Base-by-base conservation (phyloP, 352 stramenopile genomes). In the Phytophthora chlamydospora region DNA sequence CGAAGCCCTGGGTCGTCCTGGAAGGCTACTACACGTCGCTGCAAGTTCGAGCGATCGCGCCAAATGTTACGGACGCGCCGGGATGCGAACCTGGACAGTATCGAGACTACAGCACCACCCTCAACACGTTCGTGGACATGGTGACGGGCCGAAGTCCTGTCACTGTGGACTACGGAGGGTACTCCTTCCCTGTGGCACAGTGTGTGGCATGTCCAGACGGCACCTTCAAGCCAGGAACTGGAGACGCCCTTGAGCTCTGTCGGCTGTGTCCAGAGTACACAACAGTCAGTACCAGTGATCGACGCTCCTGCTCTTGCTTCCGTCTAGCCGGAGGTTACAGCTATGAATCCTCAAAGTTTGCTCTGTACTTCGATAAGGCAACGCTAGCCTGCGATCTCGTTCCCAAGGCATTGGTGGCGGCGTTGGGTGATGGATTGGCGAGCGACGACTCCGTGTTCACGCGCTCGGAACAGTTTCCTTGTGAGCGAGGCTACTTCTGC, bases 401-500 rank as follows among this genome's bases (percentile, higher is more conserved):
- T 6, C 59, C 60, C 6, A 69, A 69, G 21, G 1, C 42, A 4
- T 27, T 73, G 9, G 29, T 52, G 39, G 27, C 49, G 39, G 35
- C 32, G 13, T 43, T 73, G 7, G 53, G 47, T 1, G 48, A 69
- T 29, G 43, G 43, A 4, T 21, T 19, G n/a, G 40, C 32, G 11
- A 47, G 58, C 19, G 68, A 64, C n/a, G 19, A 56, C 14, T 79
- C 74, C 40, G 27, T 83, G 11, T 78, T 74, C 55, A 88, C 72
- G 6, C 71, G 80, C 6, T 60, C 64, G 6, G 31, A 61, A 33
- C 76, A 93, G 59, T 70, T 69, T 19, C 61, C 75, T 2, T 96
- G 87, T 55, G 83, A 94, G 34, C 54, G 45, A 41, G 85, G 87
- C 10, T 89, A 71, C 58, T 93, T 77, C 40, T 94, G 85, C 51